phyloP scores from a whole-genome alignment of 805 yeast genomes.

The Candida adriatica region DNA sequence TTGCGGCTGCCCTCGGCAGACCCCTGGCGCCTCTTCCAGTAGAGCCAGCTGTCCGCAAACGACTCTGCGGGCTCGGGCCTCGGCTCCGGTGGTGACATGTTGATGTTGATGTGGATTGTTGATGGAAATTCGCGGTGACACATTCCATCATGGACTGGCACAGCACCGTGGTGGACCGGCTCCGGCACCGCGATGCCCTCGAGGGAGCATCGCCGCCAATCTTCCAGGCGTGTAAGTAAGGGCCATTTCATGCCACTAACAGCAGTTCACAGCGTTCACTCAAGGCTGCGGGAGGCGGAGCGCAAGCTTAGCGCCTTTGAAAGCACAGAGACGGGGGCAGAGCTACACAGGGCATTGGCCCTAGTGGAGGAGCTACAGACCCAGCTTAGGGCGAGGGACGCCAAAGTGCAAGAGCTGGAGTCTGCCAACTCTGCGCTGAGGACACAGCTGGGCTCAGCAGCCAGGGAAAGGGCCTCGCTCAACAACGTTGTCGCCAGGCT shows the following conservation, averaged over 20 bases:
- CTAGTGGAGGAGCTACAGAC: constrained; percentile 3
- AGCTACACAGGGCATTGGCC: constrained; percentile 2
- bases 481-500: constrained; percentile 23
- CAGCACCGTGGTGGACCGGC: not conserved
- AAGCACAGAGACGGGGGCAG: constrained; percentile 6
- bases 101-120: not conserved
- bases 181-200: not conserved
- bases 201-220: not conserved
- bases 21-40: constrained; percentile 21
- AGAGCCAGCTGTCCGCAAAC: constrained; percentile 17
- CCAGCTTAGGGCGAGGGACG: constrained; percentile 4
- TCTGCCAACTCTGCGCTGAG: constrained; percentile 10
- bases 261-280: constrained; percentile 12
- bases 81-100: no score
- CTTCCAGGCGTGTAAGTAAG: constrained; percentile 9
- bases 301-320: constrained; percentile 2
- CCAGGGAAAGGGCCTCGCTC: constrained; percentile 22
- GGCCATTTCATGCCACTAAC: not conserved
- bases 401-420: constrained; percentile 1
- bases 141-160: not conserved
- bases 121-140: not conserved
- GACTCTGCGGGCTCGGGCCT: not conserved
- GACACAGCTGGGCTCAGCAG: constrained; percentile 19
- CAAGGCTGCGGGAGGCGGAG: constrained; percentile 13
- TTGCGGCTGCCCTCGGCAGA: constrained; percentile 16